Percentiles rank a stretch among this genome's conserved stretches.
Evolutionary conservation across 768 basidiomycete genomes (phyloP).

Genomic region (Rhizopogon vinicolor): DNA sequence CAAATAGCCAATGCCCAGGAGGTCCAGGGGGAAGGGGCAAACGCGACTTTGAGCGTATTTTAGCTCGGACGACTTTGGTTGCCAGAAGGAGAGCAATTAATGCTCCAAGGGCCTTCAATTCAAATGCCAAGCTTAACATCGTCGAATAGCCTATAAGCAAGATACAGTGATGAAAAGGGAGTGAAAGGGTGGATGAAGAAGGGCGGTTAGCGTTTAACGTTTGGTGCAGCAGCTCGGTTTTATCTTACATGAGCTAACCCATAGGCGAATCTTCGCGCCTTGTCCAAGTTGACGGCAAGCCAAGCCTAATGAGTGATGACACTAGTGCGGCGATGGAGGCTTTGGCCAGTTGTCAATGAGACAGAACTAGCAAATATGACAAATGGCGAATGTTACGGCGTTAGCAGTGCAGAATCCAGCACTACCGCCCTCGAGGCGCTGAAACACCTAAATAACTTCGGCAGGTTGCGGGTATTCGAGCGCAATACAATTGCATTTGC

Average conservation of each 20-base stretch:
- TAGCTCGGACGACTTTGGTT: conserved; percentile 5
- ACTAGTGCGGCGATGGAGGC: not conserved
- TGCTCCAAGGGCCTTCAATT: conserved; percentile 13
- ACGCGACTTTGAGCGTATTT: conserved; percentile 6
- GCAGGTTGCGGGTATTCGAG: too few species aligned
- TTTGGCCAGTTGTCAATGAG: not conserved
- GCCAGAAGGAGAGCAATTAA: conserved; percentile 15
- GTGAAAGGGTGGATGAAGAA: not conserved
- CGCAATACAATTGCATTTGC: too few species aligned
- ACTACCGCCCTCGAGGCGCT: too few species aligned
- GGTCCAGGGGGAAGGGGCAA: conserved; percentile 27
- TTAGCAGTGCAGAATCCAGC: too few species aligned
- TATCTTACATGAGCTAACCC: not conserved
- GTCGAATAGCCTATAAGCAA: conserved; percentile 7
- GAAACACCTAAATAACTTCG: too few species aligned
- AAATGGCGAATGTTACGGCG: not conserved
- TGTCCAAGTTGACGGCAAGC: not conserved
- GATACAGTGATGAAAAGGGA: not conserved
- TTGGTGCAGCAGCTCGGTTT: not conserved
- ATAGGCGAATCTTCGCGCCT: too few species aligned
- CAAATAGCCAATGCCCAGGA: conserved; percentile 30
- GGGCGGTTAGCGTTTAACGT: not conserved
- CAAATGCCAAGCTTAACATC: conserved; percentile 4
- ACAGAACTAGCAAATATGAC: not conserved
- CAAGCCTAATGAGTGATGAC: not conserved